phyloP scores from a whole-genome alignment of 352 stramenopile species.

The Thraustotheca clavata region DNA sequence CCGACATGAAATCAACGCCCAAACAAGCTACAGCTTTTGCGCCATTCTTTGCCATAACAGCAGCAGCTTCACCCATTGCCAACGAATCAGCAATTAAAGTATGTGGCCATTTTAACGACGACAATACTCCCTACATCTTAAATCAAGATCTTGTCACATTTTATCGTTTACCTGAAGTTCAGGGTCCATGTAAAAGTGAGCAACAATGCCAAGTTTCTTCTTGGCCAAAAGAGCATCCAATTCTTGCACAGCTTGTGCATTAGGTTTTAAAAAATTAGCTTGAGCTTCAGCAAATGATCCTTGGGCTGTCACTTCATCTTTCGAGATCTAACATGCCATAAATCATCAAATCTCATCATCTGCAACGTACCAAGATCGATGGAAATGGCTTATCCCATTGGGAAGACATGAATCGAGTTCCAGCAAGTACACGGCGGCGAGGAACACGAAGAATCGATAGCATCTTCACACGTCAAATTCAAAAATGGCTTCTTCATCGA shows the following conservation, averaged over 20 bases:
- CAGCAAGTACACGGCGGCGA: neutral
- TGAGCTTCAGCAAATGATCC: slow-evolving; percentile 85
- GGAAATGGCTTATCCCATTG: slow-evolving; percentile 68
- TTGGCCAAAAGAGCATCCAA: slow-evolving; percentile 79
- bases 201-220: slow-evolving; percentile 94
- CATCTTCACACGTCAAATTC: neutral
- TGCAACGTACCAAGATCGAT: slow-evolving; percentile 56
- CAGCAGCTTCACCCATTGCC: slow-evolving; percentile 95
- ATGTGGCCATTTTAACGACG: slow-evolving; percentile 77
- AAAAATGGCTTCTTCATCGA: neutral
- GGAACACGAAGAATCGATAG: neutral
- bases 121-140: slow-evolving; percentile 48
- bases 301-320: slow-evolving; percentile 61
- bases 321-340: slow-evolving; percentile 40
- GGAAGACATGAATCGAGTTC: neutral
- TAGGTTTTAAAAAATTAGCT: slow-evolving; percentile 77
- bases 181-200: slow-evolving; percentile 98
- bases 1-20: slow-evolving; percentile 98
- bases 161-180: slow-evolving; percentile 85
- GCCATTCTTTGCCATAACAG: slow-evolving; percentile 89
- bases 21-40: slow-evolving; percentile 90
- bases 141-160: slow-evolving; percentile 1
- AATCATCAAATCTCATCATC: neutral
- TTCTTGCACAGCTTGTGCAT: slow-evolving; percentile 77
- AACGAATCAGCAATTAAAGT: slow-evolving; percentile 95